Percentiles rank a stretch among this genome's conserved stretches.
Evolutionary conservation across 305 asterid genomes (phyloP).

Genomic region (Plantago lanceolata): DNA sequence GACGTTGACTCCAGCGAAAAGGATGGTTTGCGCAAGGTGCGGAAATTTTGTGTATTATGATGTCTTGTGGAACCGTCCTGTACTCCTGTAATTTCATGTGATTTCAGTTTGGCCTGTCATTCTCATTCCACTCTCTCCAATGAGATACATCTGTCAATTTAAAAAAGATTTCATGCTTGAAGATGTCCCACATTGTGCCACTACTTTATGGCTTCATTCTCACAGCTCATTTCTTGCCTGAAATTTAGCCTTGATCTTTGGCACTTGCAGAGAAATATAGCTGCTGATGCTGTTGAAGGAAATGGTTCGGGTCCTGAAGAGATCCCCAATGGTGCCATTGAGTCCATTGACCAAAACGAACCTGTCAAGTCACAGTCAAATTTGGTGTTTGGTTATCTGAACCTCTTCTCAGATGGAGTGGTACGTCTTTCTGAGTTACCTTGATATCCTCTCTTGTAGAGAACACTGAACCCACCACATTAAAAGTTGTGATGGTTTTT

Average conservation of each 20-base stretch:
- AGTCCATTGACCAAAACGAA: slow-evolving; percentile 27
- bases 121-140: background rate
- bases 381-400: slow-evolving; percentile 93
- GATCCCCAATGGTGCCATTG: slow-evolving; percentile 28
- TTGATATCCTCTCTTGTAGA: background rate
- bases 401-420: slow-evolving; percentile 97
- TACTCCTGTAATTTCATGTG: background rate
- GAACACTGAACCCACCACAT: background rate
- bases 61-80: background rate
- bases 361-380: slow-evolving; percentile 56
- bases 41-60: slow-evolving; percentile 25
- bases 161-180: slow-evolving; percentile 7
- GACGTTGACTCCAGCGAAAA: slow-evolving; percentile 31
- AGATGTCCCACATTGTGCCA: background rate
- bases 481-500: slow-evolving; percentile 6
- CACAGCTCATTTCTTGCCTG: slow-evolving; percentile 1
- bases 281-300: slow-evolving; percentile 36
- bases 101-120: background rate
- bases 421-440: slow-evolving; percentile 36
- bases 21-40: slow-evolving; percentile 68
- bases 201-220: background rate
- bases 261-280: slow-evolving; percentile 55
- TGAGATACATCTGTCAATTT: slow-evolving; percentile 18
- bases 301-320: slow-evolving; percentile 27
- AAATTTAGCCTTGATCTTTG: slow-evolving; percentile 20